phyloP scores from a whole-genome alignment of 257 asterid genomes.

The Coffea canephora region DNA sequence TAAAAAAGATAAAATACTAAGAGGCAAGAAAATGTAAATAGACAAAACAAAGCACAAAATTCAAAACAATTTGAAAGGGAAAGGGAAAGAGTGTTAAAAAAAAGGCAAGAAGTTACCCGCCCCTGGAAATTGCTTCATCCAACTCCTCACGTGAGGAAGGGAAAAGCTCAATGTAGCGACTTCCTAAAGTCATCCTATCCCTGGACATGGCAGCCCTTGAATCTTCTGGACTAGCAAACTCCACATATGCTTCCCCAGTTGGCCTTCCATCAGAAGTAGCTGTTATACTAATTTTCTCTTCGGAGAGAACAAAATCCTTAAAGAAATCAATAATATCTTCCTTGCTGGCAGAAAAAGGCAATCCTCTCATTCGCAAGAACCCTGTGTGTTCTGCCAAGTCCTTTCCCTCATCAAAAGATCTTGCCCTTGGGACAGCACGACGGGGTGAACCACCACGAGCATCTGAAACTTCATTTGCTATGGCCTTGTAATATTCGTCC shows the following conservation, averaged over 20 bases:
- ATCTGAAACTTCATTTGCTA: slow-evolving; percentile 73
- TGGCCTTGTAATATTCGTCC: slow-evolving; percentile 89
- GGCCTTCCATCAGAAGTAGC: slow-evolving; percentile 81
- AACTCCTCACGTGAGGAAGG: slow-evolving; percentile 86
- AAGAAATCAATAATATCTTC: slow-evolving; percentile 73
- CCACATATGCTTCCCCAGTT: slow-evolving; percentile 95
- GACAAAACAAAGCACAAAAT: not conserved
- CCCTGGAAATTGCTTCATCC: slow-evolving; percentile 85
- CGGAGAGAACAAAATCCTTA: slow-evolving; percentile 66
- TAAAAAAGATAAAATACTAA: not conserved
- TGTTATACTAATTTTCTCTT: slow-evolving; percentile 66
- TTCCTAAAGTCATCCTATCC: slow-evolving; percentile 83
- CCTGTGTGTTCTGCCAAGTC: slow-evolving; percentile 85
- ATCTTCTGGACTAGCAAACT: slow-evolving; percentile 79
- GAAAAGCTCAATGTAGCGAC: slow-evolving; percentile 85
- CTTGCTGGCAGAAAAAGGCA: slow-evolving; percentile 78
- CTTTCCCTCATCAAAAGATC: slow-evolving; percentile 65
- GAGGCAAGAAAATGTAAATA: not conserved
- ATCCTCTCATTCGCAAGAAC: slow-evolving; percentile 77
- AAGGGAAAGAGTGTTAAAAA: slow-evolving; percentile 7
- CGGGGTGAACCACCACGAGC: slow-evolving; percentile 72
- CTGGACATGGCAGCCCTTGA: slow-evolving; percentile 86
- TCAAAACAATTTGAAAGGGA: not conserved
- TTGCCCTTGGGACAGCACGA: slow-evolving; percentile 67
- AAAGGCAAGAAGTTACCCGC: slow-evolving; percentile 51